Conservation (phyloP, 345 rosid species). For the Cardamine chenopodiifolia region DNA sequence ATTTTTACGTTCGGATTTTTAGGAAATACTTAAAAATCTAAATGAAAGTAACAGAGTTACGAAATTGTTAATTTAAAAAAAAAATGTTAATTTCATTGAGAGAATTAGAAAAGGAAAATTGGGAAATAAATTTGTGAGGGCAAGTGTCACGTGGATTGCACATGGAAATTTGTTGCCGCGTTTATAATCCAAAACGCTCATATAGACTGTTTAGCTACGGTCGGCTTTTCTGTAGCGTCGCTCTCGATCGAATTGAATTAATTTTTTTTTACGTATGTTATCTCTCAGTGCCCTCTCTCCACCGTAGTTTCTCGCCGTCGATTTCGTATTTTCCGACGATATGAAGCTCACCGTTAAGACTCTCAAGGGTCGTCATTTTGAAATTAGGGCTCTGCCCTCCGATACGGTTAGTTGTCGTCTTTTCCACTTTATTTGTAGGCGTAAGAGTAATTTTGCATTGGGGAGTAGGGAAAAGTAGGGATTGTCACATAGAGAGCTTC, state of each 20-base stretch:
- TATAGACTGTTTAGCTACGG: constrained; percentile 34
- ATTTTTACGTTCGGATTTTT: not conserved
- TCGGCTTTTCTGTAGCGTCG: constrained; percentile 32
- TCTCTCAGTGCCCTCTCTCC: constrained; percentile 17
- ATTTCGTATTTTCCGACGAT: constrained; percentile 35
- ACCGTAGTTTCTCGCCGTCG: constrained; percentile 19
- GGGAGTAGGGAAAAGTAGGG: constrained; percentile 12
- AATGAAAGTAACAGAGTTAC: not conserved
- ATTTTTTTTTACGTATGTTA: constrained; percentile 35
- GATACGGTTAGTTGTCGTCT: constrained; percentile 66
- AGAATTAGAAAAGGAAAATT: not conserved
- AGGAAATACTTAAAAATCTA: not conserved
- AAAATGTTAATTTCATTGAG: not conserved
- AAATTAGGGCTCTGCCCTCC: constrained; percentile 86
- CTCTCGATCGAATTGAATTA: constrained; percentile 19
- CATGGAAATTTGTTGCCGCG: constrained; percentile 44
- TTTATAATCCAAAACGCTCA: constrained; percentile 39
- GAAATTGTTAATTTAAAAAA: not conserved
- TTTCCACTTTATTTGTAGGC: not conserved
- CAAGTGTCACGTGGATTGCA: constrained; percentile 40
- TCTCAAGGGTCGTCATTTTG: constrained; percentile 93
- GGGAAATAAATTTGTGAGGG: not conserved
- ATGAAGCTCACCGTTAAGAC: constrained; percentile 98
- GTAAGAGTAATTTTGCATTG: not conserved
- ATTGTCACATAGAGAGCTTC: not conserved